Percentiles rank a stretch among this genome's conserved stretches.
These are phyloP conservation scores for Stentor coeruleus DNA, from an alignment of 73 alveolate species.

Conservation along the genomic window DNA sequence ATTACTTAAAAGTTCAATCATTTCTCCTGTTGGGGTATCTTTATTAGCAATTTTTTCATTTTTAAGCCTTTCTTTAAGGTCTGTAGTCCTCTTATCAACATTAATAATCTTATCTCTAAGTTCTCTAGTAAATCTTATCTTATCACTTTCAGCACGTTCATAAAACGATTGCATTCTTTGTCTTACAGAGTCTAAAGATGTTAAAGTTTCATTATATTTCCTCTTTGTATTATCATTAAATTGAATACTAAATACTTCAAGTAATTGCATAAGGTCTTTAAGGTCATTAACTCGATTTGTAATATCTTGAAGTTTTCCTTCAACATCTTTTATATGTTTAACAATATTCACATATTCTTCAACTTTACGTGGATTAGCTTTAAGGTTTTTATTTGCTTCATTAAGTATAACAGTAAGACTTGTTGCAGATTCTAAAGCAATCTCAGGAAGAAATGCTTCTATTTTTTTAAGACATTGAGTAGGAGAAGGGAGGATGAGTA, in stretches of 20 bases:
- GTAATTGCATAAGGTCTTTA: conserved; percentile 4
- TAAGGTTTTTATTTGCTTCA: conserved; percentile 34
- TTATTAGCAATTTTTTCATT: too few species aligned
- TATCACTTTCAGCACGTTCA: neutral
- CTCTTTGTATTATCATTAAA: neutral
- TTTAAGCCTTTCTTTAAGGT: neutral
- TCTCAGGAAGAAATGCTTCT: conserved; percentile 43
- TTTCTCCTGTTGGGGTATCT: conserved; percentile 31
- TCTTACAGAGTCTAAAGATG: neutral
- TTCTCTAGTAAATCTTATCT: neutral
- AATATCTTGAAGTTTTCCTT: neutral
- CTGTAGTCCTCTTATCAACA: neutral
- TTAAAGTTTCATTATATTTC: neutral
- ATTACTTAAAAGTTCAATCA: conserved; percentile 20
- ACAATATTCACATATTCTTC: neutral
- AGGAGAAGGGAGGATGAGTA: conserved; percentile 47
- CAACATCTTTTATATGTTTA: neutral
- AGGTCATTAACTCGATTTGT: neutral
- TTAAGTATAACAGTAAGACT: conserved; percentile 28
- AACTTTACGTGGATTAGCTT: conserved; percentile 40
- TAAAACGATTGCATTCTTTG: neutral
- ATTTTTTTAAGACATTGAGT: conserved; percentile 38
- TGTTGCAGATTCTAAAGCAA: conserved; percentile 42
- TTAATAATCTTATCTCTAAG: neutral
- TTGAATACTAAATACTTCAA: neutral